Percentiles rank a stretch among this genome's conserved stretches.
Conservation (phyloP, 202 grass and related monocot genomes). For the Bolboschoenoplectus hybrid region DNA sequence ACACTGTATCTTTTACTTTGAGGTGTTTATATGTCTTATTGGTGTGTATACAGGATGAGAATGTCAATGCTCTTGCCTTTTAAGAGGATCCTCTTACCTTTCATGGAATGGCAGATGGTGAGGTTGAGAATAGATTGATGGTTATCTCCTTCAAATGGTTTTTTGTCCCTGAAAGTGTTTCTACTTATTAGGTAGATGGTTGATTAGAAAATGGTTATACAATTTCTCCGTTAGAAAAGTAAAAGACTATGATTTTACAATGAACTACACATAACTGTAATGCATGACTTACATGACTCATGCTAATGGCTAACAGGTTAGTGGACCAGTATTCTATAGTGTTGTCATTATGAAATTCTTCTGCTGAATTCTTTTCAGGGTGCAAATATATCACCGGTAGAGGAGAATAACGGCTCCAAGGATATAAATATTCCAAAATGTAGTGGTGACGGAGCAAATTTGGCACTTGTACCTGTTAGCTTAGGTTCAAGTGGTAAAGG, state of each 20-base stretch:
- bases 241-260: slow-evolving; percentile 14
- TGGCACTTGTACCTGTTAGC: slow-evolving; percentile 54
- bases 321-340: background rate
- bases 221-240: background rate
- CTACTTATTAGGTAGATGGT: slow-evolving; percentile 13
- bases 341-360: slow-evolving; percentile 16
- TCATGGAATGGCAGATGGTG: slow-evolving; percentile 75
- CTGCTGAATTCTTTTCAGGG: slow-evolving; percentile 10
- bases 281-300: slow-evolving; percentile 4
- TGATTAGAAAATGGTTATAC: slow-evolving; percentile 12
- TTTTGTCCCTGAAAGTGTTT: slow-evolving; percentile 4
- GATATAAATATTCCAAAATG: background rate
- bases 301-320: background rate
- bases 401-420: slow-evolving; percentile 20
- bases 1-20: slow-evolving; percentile 14
- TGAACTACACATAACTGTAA: slow-evolving; percentile 10
- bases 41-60: slow-evolving; percentile 56
- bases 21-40: slow-evolving; percentile 34
- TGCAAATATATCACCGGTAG: background rate
- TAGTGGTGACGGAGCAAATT: slow-evolving; percentile 1
- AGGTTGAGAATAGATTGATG: slow-evolving; percentile 72
- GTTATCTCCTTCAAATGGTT: slow-evolving; percentile 46
- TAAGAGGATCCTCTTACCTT: slow-evolving; percentile 53
- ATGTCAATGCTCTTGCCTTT: slow-evolving; percentile 41
- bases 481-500: slow-evolving; percentile 68